Base-by-base conservation (phyloP, 2,329 filamentous ascomycete genomes). In the Aureobasidium vineae region DNA sequence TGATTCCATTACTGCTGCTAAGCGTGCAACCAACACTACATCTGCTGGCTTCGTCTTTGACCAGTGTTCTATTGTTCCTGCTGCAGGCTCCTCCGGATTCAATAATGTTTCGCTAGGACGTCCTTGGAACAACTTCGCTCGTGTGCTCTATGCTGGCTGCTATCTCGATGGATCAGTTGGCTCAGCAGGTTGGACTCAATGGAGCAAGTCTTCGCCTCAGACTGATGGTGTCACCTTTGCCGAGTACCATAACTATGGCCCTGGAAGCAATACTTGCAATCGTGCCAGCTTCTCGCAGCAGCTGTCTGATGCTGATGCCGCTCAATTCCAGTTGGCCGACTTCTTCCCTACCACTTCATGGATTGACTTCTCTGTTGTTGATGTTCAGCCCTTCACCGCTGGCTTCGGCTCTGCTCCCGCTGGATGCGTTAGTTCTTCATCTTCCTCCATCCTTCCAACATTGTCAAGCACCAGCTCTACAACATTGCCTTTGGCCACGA, bases 281-380 rank as follows among this genome's bases (percentile, higher is more conserved):
- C 74, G 77, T 40, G 77, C 74, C 7, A 68, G 69, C 15, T 80
- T 80, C 61, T 77, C 77, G 2, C 71, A 75, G 26, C 75, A 79
- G 69, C 72, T 79, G 45, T 73, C 75, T 16, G 75, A 76, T 66
- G 60, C 66, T 11, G 71, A 75, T 45, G 77, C 76, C 21, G 73
- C 73, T 31, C 74, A 79, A 63, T 80, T 79, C 63, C 73, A 80
- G 70, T 70, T 81, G 40, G 70, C 73, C 7, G 77, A 72, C 66
- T 80, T 81, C 70, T 80, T 81, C 66, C 68, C 74, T 1, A 72
- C 72, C 1, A 79, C 75, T 1, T 73, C 74, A 7, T 81, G 78
- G 76, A 80, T 81, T 69, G 76, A 81, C 66, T 78, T 79, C 65
- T 75, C 76, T 2, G 73, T 75, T 43, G 71, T 80, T 19, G 71